Evolutionary conservation across 305 asterid species (phyloP).

Genomic region (Petunia hybrid): DNA sequence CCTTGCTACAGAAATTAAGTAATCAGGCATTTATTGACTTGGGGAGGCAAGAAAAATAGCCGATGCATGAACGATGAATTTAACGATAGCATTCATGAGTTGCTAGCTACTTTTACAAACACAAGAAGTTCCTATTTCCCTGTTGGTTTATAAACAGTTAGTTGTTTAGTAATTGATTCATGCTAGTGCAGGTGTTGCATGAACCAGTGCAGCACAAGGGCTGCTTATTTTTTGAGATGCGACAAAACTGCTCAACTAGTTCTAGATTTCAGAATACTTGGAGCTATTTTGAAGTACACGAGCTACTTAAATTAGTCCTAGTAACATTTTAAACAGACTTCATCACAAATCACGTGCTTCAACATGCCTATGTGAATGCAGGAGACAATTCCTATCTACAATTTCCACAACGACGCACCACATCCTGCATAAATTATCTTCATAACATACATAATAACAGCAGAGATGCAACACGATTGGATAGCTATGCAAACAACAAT

Average conservation of each 20-base stretch:
- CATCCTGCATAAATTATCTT: background rate
- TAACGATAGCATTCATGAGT: background rate
- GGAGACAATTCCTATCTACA: background rate
- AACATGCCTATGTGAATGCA: background rate
- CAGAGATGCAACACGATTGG: conserved; percentile 4
- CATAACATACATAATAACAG: background rate
- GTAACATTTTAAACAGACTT: background rate
- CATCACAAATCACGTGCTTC: background rate
- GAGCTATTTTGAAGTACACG: background rate
- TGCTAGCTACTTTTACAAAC: background rate
- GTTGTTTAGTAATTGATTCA: background rate
- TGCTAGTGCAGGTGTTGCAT: background rate
- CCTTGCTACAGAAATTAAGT: background rate
- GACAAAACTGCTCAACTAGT: background rate
- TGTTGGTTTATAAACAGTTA: background rate
- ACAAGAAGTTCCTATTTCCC: background rate
- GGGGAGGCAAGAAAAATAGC: background rate
- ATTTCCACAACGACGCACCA: background rate
- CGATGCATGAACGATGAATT: background rate
- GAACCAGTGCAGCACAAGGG: background rate
- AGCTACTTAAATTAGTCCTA: background rate
- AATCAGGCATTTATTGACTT: conserved; percentile 13
- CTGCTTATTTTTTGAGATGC: background rate
- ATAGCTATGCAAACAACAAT: background rate
- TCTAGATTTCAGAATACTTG: background rate